Evolutionary conservation across 2,329 filamentous ascomycete genomes (phyloP), one percentile per base, ranked within the genome.

Genomic region (Cytospora piceae): DNA sequence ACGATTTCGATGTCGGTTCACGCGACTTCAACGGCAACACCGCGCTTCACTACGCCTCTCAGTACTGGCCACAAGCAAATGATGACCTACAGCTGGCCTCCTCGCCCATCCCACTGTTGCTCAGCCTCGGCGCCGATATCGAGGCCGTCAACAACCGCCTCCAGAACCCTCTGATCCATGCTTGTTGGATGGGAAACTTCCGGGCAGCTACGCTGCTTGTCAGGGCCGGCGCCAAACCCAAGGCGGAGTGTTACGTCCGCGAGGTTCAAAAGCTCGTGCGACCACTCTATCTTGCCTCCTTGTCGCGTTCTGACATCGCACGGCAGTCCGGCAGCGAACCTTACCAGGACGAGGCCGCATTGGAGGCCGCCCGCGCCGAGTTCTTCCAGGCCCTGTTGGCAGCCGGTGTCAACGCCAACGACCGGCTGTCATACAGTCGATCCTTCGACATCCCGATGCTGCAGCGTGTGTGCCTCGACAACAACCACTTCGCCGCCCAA

Each of bases 151-250:
- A 72, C 63, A 65, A 70, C 20, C 62, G 22, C 39, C 66, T 69
- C 22, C 61, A 70, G 61, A 72, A 69, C 14, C 69, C 71, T 2
- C 64, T 73, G 12, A 57, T 72, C 17, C 68, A 71, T 46, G 72
- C 71, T 1, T 72, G 71, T 58, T 67, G 53, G 57, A 49, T 67
- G 17, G 71, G 71, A 29, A 72, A 73, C 61, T 72, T 65, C 60
- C 66, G 69, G n/a, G 71, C 70, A 0, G 72, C 70, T 20, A 64
- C 65, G 22, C 11, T 66, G 14, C 69, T 76, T 14, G 71, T 77
- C 32, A 6, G 34, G 4, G 69, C 63, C 11, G 67, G 64, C 3
- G 69, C 72, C 5, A 66, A 74, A 31, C 71, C 73, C 2, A 71
- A 73, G 58, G 54, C 56, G 20, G 56, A 60, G 11, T 60, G 42